Conservation (phyloP, 345 rosid species). For the Populus euphratica region DNA sequence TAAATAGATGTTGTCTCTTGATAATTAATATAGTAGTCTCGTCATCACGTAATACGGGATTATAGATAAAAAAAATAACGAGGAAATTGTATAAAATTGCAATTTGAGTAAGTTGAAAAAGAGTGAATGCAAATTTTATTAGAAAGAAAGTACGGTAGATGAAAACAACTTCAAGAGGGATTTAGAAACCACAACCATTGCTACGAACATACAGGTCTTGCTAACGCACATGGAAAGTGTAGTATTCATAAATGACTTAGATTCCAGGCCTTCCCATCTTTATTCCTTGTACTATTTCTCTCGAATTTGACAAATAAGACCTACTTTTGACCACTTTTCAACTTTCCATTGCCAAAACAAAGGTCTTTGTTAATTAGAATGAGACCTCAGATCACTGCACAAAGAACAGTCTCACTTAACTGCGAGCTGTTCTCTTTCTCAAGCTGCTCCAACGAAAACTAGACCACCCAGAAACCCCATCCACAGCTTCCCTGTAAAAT, state of each 20-base stretch:
- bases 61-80: neutral
- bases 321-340: neutral
- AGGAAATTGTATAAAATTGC: neutral
- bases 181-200: neutral
- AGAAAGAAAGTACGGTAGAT: neutral
- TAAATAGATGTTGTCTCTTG: too few relatives aligned
- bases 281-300: neutral
- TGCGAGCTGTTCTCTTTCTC: neutral
- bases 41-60: too few relatives aligned
- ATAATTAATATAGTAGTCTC: too few relatives aligned
- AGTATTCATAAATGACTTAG: neutral
- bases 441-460: constrained; percentile 2
- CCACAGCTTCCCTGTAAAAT: constrained; percentile 30
- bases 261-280: neutral
- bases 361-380: neutral
- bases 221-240: neutral
- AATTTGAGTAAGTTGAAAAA: neutral
- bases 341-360: neutral
- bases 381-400: neutral
- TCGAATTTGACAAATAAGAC: neutral
- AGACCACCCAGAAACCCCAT: constrained; percentile 13
- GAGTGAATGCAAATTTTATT: neutral
- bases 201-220: neutral
- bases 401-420: too few relatives aligned
- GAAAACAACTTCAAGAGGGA: neutral